Percentiles rank a stretch among this genome's conserved stretches.
These are phyloP conservation scores for Phaeosphaeria sp. DNA, from an alignment of 2,329 filamentous ascomycete genomes.

Conservation along the genomic window DNA sequence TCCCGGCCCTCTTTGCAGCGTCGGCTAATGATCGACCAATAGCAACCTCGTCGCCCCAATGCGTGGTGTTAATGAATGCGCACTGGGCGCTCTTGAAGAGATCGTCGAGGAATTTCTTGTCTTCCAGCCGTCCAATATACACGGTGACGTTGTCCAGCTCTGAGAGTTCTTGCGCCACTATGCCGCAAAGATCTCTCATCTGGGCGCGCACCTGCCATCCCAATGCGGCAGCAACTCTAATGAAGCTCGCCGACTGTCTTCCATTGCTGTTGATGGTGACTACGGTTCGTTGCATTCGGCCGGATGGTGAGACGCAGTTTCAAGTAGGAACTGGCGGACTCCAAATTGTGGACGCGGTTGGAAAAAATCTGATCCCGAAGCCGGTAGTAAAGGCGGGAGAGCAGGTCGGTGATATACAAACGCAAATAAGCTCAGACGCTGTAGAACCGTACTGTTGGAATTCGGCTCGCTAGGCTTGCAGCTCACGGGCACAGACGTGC, in stretches of 20 bases:
- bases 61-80: slow-evolving; percentile 97
- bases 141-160: slow-evolving; percentile 81
- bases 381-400: slow-evolving; percentile 18
- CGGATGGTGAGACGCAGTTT: slow-evolving; percentile 5
- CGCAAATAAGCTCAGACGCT: slow-evolving; percentile 24
- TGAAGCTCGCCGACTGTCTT: slow-evolving; percentile 92
- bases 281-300: slow-evolving; percentile 66
- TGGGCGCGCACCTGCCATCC: slow-evolving; percentile 94
- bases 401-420: slow-evolving; percentile 28
- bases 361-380: slow-evolving; percentile 13
- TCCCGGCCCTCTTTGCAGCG: slow-evolving; percentile 81
- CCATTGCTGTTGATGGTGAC: slow-evolving; percentile 96
- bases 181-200: slow-evolving; percentile 82
- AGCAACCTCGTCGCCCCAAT: slow-evolving; percentile 91
- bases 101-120: slow-evolving; percentile 77
- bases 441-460: slow-evolving; percentile 16
- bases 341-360: not conserved
- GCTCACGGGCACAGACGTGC: slow-evolving; percentile 17
- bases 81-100: slow-evolving; percentile 85
- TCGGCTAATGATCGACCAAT: slow-evolving; percentile 90
- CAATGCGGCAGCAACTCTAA: slow-evolving; percentile 90
- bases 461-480: slow-evolving; percentile 8
- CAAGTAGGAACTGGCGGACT: not conserved
- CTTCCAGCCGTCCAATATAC: slow-evolving; percentile 69
- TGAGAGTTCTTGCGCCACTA: slow-evolving; percentile 86